Evolutionary conservation across 2,329 filamentous ascomycete genomes (phyloP).

Genomic region (Sporothrix euskadiensis): DNA sequence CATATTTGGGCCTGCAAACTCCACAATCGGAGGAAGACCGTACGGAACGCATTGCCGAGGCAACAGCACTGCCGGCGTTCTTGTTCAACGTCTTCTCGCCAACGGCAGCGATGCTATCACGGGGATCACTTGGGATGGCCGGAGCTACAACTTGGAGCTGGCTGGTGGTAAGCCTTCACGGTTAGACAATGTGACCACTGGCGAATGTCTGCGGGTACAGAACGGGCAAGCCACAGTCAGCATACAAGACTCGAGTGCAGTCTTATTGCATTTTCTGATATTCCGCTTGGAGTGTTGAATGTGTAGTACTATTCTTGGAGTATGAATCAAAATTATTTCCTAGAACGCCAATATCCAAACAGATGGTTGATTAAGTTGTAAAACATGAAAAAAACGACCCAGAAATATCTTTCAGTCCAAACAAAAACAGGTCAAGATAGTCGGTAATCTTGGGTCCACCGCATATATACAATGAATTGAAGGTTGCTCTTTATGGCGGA

Average conservation of each 20-base stretch:
- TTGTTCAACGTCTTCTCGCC: conserved; percentile 51
- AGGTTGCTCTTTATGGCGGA: no score
- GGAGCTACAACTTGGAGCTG: conserved; percentile 63
- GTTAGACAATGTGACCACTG: conserved; percentile 56
- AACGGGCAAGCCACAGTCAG: conserved; percentile 34
- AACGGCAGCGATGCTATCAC: conserved; percentile 65
- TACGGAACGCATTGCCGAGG: no score
- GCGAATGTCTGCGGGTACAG: conserved; percentile 38
- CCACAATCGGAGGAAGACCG: not conserved
- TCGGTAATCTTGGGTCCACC: conserved; percentile 1
- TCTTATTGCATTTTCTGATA: conserved; percentile 36
- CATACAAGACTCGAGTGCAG: conserved; percentile 49
- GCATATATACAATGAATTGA: conserved; percentile 1
- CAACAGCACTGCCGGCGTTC: not conserved
- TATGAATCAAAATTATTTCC: not conserved
- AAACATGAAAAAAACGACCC: not conserved
- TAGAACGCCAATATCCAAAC: not conserved
- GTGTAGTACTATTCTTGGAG: no score
- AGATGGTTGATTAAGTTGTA: not conserved
- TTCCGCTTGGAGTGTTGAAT: not conserved
- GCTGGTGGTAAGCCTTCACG: conserved; percentile 54
- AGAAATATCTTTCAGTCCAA: not conserved
- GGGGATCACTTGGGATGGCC: conserved; percentile 60
- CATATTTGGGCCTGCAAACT: conserved; percentile 40
- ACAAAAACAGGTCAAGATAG: not conserved